These are phyloP conservation scores for Chlorella sp. DNA, from an alignment of 139 green algal species.

Conservation along the genomic window DNA sequence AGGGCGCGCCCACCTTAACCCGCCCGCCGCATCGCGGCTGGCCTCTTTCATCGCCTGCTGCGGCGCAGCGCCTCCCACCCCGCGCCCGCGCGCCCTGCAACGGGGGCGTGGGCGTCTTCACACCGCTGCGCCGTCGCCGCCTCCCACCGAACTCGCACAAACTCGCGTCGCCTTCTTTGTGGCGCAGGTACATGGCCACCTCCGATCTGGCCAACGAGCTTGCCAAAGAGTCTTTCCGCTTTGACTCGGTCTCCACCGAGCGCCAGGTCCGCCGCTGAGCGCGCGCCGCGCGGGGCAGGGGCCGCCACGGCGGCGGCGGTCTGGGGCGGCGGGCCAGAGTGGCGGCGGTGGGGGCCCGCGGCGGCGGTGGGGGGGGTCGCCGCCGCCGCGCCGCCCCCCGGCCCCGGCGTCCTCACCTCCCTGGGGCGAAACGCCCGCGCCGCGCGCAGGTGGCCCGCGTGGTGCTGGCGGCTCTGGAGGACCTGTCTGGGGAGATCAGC, in stretches of 20 bases:
- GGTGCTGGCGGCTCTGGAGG: conserved; percentile 87
- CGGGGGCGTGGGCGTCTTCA: too few species aligned
- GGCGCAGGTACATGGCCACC: conserved; percentile 91
- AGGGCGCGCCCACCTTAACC: background rate
- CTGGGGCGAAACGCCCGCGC: too few species aligned
- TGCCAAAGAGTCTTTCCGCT: conserved; percentile 72
- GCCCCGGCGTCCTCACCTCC: too few species aligned
- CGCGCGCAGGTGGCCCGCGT: conserved; percentile 53
- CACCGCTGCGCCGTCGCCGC: too few species aligned
- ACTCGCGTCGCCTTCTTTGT: background rate
- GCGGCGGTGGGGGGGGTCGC: too few species aligned
- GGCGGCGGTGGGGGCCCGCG: too few species aligned
- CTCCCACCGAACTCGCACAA: too few species aligned
- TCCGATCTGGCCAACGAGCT: conserved; percentile 90
- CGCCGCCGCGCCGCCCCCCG: too few species aligned
- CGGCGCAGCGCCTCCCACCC: background rate
- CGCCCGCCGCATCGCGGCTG: background rate
- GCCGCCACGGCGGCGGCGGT: too few species aligned
- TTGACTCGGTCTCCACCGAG: conserved; percentile 69
- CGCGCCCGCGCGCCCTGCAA: background rate
- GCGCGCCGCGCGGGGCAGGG: too few species aligned
- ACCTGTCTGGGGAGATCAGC: conserved; percentile 86
- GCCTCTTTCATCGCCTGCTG: background rate
- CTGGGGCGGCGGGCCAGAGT: too few species aligned
- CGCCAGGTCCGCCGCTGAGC: conserved; percentile 34